Conservation (phyloP, 2,329 filamentous ascomycete species). For the Trichophyton equinum region DNA sequence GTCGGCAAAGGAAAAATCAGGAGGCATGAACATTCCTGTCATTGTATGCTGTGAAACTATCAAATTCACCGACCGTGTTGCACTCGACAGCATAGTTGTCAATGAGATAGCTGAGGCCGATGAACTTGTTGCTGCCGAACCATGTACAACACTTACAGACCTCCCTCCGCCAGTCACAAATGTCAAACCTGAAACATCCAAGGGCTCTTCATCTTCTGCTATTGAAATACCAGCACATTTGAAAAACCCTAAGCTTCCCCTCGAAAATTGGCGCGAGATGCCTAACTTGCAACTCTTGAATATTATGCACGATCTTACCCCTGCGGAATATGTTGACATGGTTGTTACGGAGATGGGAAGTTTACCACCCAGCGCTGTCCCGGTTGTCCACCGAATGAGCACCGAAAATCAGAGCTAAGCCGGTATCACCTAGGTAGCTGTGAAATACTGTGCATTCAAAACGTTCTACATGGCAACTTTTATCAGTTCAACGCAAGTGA, state of each 20-base stretch:
- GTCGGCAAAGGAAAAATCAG: slow-evolving; percentile 52
- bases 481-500: neutral
- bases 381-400: slow-evolving; percentile 54
- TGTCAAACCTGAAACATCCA: slow-evolving; percentile 18
- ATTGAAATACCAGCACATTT: slow-evolving; percentile 8
- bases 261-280: slow-evolving; percentile 46
- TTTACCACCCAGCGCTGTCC: slow-evolving; percentile 73
- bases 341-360: slow-evolving; percentile 86
- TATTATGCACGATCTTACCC: slow-evolving; percentile 85
- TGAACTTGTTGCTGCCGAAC: slow-evolving; percentile 38
- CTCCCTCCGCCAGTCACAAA: slow-evolving; percentile 19
- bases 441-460: neutral
- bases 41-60: slow-evolving; percentile 87
- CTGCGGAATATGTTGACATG: slow-evolving; percentile 71
- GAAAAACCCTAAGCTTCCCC: slow-evolving; percentile 21
- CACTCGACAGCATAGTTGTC: slow-evolving; percentile 80
- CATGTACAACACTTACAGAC: slow-evolving; percentile 9
- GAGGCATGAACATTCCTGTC: slow-evolving; percentile 57
- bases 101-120: slow-evolving; percentile 80
- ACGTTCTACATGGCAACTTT: neutral
- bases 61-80: slow-evolving; percentile 85
- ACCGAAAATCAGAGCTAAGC: slow-evolving; percentile 20
- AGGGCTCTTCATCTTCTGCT: slow-evolving; percentile 2
- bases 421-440: neutral
- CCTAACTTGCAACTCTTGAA: slow-evolving; percentile 52